Conservation (phyloP, 768 basidiomycete genomes). For the Kwoniella sp. region DNA sequence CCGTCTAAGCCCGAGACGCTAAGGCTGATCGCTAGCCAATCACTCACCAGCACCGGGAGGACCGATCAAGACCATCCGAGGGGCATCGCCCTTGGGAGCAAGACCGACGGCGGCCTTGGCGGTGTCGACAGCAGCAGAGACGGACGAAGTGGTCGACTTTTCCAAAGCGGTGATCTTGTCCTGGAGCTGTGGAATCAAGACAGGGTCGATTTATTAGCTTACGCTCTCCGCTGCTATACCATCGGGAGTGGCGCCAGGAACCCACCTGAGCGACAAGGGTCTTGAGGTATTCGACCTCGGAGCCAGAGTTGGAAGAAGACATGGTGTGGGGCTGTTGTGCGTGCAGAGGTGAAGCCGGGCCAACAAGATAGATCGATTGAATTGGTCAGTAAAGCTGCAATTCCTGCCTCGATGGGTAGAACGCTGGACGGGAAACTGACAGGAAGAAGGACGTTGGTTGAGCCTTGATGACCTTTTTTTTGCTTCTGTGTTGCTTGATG, state of each 20-base stretch:
- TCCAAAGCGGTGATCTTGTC: constrained; percentile 84
- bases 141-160: constrained; percentile 59
- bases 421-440: too few relatives aligned
- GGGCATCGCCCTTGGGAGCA: constrained; percentile 63
- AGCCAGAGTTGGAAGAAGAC: constrained; percentile 34
- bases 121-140: constrained; percentile 40
- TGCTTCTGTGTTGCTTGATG: background rate
- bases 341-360: too few relatives aligned
- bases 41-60: constrained; percentile 91
- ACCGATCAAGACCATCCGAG: constrained; percentile 85
- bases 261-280: constrained; percentile 73
- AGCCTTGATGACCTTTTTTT: background rate
- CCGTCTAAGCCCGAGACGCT: too few relatives aligned
- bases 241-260: constrained; percentile 2
- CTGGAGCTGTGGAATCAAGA: constrained; percentile 62
- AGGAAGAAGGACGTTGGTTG: background rate
- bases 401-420: too few relatives aligned
- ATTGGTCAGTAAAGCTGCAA: background rate
- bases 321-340: background rate
- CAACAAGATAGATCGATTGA: too few relatives aligned
- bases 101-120: constrained; percentile 62
- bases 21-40: too few relatives aligned
- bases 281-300: constrained; percentile 93
- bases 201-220: too few relatives aligned
- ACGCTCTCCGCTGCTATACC: background rate